These are phyloP conservation scores for Neurospora sp. DNA, from an alignment of 495 filamentous ascomycete genomes.

Conservation along the genomic window DNA sequence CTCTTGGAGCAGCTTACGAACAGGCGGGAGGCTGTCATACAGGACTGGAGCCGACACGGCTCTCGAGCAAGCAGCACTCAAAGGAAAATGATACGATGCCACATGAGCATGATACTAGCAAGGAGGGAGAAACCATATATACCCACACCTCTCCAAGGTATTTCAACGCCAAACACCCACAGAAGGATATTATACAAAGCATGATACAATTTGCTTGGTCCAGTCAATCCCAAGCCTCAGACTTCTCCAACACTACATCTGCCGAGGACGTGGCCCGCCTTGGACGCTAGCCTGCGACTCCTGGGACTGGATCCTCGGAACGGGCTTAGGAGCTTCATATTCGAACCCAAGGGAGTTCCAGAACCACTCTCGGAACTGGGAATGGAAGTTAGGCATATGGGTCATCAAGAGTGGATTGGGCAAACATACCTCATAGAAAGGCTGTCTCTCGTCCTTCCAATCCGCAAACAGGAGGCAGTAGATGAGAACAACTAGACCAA, in stretches of 20 bases:
- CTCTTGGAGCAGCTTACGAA: neutral
- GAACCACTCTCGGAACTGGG: conserved; percentile 16
- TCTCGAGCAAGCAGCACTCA: neutral
- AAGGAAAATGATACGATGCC: neutral
- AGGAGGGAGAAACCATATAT: neutral
- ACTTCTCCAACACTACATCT: neutral
- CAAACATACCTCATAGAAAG: conserved; percentile 47
- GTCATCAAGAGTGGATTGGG: neutral
- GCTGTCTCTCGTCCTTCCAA: conserved; percentile 50
- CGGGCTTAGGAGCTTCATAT: neutral
- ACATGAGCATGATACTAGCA: neutral
- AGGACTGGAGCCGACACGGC: neutral
- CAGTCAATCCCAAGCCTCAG: neutral
- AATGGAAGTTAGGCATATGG: neutral
- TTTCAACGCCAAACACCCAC: neutral
- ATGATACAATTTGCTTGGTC: neutral
- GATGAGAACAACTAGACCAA: conserved; percentile 47
- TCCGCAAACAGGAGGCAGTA: conserved; percentile 74
- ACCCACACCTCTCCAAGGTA: neutral
- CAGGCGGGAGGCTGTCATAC: neutral
- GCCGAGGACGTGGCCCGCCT: neutral
- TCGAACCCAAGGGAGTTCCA: conserved; percentile 15
- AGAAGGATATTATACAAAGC: neutral
- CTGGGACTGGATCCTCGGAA: neutral
- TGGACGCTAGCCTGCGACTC: neutral